Conservation (phyloP, 192 early-diverging fungal genomes). For the Podila clonocystis region DNA sequence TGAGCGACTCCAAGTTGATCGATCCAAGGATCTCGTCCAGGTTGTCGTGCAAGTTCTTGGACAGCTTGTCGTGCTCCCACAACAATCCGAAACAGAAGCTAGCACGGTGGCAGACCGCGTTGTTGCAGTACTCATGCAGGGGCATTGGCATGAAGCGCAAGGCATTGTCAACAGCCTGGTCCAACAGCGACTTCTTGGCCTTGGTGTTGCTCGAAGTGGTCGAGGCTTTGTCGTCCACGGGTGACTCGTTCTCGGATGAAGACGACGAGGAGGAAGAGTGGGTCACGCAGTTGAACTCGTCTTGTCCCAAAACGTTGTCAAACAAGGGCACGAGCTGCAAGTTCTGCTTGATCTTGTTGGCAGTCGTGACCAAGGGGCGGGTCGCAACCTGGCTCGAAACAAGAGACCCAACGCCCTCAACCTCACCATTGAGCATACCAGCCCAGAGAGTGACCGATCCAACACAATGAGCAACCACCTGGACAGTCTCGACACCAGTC, state of each 20-base stretch:
- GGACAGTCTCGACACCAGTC: slow-evolving; percentile 52
- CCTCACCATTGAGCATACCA: slow-evolving; percentile 52
- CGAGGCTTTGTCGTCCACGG: background rate
- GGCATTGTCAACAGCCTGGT: slow-evolving; percentile 36
- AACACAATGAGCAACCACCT: slow-evolving; percentile 55
- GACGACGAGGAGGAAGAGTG: slow-evolving; percentile 17
- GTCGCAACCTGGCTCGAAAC: slow-evolving; percentile 47
- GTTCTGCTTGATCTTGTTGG: slow-evolving; percentile 44
- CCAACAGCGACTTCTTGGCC: slow-evolving; percentile 28
- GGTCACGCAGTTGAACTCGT: slow-evolving; percentile 27
- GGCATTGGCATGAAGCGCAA: slow-evolving; percentile 50
- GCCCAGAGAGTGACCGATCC: slow-evolving; percentile 53
- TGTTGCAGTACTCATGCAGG: slow-evolving; percentile 45
- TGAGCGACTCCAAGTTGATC: slow-evolving; percentile 46
- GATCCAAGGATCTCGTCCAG: slow-evolving; percentile 39
- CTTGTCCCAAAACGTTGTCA: slow-evolving; percentile 36
- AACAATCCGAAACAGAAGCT: slow-evolving; percentile 46
- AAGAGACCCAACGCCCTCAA: slow-evolving; percentile 54
- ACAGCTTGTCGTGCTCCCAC: slow-evolving; percentile 52
- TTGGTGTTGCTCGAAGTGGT: background rate
- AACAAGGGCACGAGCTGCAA: slow-evolving; percentile 37
- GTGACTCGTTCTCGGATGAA: background rate
- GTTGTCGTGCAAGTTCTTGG: slow-evolving; percentile 51
- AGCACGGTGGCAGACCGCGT: slow-evolving; percentile 50
- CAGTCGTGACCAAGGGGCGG: slow-evolving; percentile 20